phyloP scores from a whole-genome alignment of 805 yeast species.

The Lachancea waltii region DNA sequence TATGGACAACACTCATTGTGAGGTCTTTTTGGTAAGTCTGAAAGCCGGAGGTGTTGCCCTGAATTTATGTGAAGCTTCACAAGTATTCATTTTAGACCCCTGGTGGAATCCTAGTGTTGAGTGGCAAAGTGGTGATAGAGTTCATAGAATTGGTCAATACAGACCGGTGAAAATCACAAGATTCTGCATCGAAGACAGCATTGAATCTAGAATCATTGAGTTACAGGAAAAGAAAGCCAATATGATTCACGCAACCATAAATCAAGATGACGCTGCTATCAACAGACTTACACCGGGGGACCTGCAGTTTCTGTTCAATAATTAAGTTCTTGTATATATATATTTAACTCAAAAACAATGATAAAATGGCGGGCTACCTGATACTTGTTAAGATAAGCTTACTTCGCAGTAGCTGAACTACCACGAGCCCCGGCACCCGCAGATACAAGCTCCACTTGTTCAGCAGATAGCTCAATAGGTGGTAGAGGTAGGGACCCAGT shows the following conservation, averaged over 20 bases:
- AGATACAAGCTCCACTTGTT: constrained; percentile 49
- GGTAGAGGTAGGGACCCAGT: constrained; percentile 47
- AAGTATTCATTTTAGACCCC: constrained; percentile 91
- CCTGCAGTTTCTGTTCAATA: constrained; percentile 87
- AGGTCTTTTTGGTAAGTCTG: constrained; percentile 86
- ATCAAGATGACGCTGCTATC: constrained; percentile 86
- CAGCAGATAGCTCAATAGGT: constrained; percentile 44
- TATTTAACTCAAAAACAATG: neutral
- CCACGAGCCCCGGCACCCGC: constrained; percentile 74
- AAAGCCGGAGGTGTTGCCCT: constrained; percentile 99
- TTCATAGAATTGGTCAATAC: constrained; percentile 93
- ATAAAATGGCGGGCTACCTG: too few relatives aligned
- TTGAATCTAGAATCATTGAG: constrained; percentile 92
- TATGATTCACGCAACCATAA: constrained; percentile 96
- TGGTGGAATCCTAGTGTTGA: constrained; percentile 99
- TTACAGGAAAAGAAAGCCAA: constrained; percentile 95
- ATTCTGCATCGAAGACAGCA: constrained; percentile 92
- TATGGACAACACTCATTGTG: constrained; percentile 88
- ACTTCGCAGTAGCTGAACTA: constrained; percentile 42
- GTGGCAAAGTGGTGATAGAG: constrained; percentile 98
- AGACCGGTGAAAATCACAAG: constrained; percentile 91
- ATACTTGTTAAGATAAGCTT: too few relatives aligned
- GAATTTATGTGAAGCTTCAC: constrained; percentile 94
- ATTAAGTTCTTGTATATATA: constrained; percentile 33
- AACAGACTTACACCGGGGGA: constrained; percentile 87